Evolutionary conservation across 306 rosid genomes (phyloP), one percentile per base, ranked within the genome.

Genomic region (Ormosia semicastrata): DNA sequence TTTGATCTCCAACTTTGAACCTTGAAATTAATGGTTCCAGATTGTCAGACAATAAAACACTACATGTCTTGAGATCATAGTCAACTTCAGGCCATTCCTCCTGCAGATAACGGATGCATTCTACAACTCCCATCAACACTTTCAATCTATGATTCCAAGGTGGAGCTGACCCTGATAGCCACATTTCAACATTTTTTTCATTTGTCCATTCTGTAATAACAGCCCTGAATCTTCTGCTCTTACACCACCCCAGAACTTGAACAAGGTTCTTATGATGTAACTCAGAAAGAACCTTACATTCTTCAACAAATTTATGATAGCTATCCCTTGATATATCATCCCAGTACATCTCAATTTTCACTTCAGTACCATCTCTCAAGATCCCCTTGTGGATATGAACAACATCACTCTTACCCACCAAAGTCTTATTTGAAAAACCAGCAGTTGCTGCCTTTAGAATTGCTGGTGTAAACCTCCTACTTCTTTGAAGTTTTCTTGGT

Each of bases 11-110:
- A 71, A 89, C 73, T 86, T 83, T 83, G 84, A 92, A 92, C 91
- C 97, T 86, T 0, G 94, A 89, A 83, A 92, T 90, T 59, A 79
- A 58, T 6, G 94, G 93, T 71, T 75, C 88, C 24, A 72, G 49
- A 60, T 82, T 73, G 34, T 83, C 75, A 6, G 90, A 83, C 82
- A 92, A 41, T 40, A 92, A 75, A 43, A 90, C 73, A 83, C 87
- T 92, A 56, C 80, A 82, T 71, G 85, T 85, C 29, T 85, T 86
- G 43, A 92, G 91, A 53, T 89, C 97, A 71, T 89, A 90, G 12
- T 82, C 93, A 44, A 92, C 92, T 70, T 73, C 81, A 71, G 93
- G 93, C 94, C 97, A 90, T 66, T 85, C 86, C 78, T 88, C 88
- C 3, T 87, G 88, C 75, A 92, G 57, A 86, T 90, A 89, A 11